Evolutionary conservation across 2,329 filamentous ascomycete genomes (phyloP), one percentile per base, ranked within the genome.

Genomic region (Drechslerella dactyloides): DNA sequence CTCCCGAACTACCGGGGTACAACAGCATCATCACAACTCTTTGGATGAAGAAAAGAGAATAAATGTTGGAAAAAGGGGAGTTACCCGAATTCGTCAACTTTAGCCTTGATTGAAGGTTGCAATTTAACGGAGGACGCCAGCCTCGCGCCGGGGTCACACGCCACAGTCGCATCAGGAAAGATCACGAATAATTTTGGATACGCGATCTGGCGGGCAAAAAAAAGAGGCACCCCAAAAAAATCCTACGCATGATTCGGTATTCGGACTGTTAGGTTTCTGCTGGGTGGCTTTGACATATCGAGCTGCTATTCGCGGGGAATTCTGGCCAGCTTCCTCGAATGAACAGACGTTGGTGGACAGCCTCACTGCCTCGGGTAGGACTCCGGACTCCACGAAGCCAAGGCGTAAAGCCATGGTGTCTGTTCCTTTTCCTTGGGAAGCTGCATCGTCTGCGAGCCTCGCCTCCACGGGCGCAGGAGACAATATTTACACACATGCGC

Each of bases 401-500:
- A 70, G 64, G 57, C 64, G 64, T 56, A 57, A 61, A 42, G 40
- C 57, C 62, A 63, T 48, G 15, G 30, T 33, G 19, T 19, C 21
- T 15, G 37, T 57, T 55, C 60, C 60, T 27, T 30, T 59, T 52
- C 50, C 60, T 48, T 55, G 68, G 66, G 68, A 72, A 51, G n/a
- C 42, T 65, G 55, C 66, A 37, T 42, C 24, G 19, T 58, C 51
- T 42, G 40, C 40, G 50, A 44, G 50, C 46, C 50, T 10, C 33
- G 53, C 17, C 35, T 48, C 46, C 58, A 61, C 62, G 23, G n/a
- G 2, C 21, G 44, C 44, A 23, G n/a, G 17, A 23, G 15, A 48
- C 15, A 48, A 48, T 17, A 30, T 21, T 53, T 33, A 33, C 27
- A 33, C 27, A 33, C 27, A 33, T 33, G 27, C 27, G 27, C 27